Evolutionary conservation across 495 filamentous ascomycete genomes (phyloP).

Genomic region (Trichoderma gamsii): DNA sequence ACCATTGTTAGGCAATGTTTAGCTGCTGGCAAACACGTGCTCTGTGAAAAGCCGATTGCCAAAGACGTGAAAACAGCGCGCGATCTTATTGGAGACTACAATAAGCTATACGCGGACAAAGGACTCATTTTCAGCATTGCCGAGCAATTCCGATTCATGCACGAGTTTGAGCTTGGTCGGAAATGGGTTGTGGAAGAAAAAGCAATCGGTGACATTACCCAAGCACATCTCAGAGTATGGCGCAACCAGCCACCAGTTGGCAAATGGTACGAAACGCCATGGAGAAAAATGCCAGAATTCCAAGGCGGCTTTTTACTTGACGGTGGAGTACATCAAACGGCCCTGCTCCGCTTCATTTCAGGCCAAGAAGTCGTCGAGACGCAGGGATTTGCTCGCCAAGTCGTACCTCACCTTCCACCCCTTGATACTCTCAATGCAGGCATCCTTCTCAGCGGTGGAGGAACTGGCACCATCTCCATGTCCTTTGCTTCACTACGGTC

Average conservation of each 20-base stretch:
- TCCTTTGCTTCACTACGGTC: neutral
- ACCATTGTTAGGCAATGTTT: conserved; percentile 55
- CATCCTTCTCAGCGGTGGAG: conserved; percentile 52
- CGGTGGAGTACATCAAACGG: conserved; percentile 68
- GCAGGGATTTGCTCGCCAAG: conserved; percentile 49
- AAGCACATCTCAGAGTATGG: conserved; percentile 20
- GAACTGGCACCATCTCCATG: conserved; percentile 38
- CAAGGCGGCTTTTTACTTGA: conserved; percentile 77
- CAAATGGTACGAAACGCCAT: conserved; percentile 50
- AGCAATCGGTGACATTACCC: conserved; percentile 45
- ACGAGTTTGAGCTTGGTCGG: conserved; percentile 54
- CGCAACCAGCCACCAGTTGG: neutral
- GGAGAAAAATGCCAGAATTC: conserved; percentile 65
- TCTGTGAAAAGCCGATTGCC: conserved; percentile 79
- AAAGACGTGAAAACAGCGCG: conserved; percentile 57
- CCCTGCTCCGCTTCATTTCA: conserved; percentile 52
- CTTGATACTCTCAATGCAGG: conserved; percentile 69
- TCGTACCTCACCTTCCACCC: conserved; percentile 59
- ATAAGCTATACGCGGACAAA: conserved; percentile 36
- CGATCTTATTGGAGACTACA: conserved; percentile 58
- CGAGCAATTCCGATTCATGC: conserved; percentile 69
- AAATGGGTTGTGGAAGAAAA: conserved; percentile 56
- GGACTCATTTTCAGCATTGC: conserved; percentile 58
- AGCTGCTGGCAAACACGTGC: conserved; percentile 67
- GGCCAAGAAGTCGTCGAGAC: conserved; percentile 42